phyloP scores from a whole-genome alignment of 176 grass and related monocot species.

The Metroxylon sagu region DNA sequence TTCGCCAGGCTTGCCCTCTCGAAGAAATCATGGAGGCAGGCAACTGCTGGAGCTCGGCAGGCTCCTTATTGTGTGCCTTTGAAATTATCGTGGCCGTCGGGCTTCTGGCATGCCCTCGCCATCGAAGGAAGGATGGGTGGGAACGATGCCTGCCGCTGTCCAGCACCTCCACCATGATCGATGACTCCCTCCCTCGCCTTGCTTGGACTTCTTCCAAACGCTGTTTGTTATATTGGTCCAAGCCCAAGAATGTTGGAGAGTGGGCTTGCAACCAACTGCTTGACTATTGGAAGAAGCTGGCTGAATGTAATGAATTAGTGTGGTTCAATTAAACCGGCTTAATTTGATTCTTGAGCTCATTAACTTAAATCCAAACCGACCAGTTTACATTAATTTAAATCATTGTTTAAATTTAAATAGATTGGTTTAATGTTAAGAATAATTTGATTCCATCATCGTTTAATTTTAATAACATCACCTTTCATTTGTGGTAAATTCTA shows the following conservation, averaged over 20 bases:
- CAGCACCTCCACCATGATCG: slow-evolving; percentile 65
- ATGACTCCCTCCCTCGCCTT: slow-evolving; percentile 46
- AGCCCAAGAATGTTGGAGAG: slow-evolving; percentile 64
- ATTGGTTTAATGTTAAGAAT: too few species aligned
- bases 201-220: background rate
- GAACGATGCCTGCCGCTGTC: slow-evolving; percentile 69
- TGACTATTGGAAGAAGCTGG: background rate
- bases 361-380: too few species aligned
- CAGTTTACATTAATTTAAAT: too few species aligned
- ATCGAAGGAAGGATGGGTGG: slow-evolving; percentile 71
- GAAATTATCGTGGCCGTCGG: background rate
- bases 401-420: too few species aligned
- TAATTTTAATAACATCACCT: too few species aligned
- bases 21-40: background rate
- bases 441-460: too few species aligned
- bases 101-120: slow-evolving; percentile 42
- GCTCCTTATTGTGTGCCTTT: slow-evolving; percentile 3
- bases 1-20: background rate
- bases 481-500: too few species aligned
- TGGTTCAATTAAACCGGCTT: too few species aligned
- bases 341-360: too few species aligned
- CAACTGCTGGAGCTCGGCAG: background rate
- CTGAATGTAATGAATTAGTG: too few species aligned
- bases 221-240: slow-evolving; percentile 41
- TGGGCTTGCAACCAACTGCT: background rate